Evolutionary conservation across 768 basidiomycete genomes (phyloP).

Genomic region (Lactarius vividus): DNA sequence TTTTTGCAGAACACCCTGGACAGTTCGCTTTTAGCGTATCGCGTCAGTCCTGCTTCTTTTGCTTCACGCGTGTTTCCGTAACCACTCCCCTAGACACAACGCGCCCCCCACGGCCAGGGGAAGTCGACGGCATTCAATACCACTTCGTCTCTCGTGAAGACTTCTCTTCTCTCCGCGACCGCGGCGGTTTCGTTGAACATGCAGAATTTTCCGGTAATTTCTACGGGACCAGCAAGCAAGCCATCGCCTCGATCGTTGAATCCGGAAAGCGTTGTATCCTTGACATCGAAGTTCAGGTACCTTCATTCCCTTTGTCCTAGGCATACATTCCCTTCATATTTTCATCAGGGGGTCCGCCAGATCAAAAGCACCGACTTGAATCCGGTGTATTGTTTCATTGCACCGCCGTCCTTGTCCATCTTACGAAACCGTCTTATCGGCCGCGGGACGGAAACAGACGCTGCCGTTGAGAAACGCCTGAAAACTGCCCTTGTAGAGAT

Average conservation of each 20-base stretch:
- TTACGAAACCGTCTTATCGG: constrained; percentile 69
- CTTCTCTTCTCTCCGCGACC: constrained; percentile 66
- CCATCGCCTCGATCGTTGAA: constrained; percentile 64
- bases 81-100: constrained; percentile 71
- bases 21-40: constrained; percentile 93
- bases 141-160: constrained; percentile 72
- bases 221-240: constrained; percentile 87
- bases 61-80: constrained; percentile 3
- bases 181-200: constrained; percentile 87
- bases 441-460: constrained; percentile 82
- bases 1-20: constrained; percentile 78
- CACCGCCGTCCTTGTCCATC: constrained; percentile 75
- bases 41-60: constrained; percentile 45
- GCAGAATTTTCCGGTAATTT: constrained; percentile 91
- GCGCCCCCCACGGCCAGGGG: constrained; percentile 76
- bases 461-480: constrained; percentile 70
- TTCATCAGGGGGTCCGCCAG: constrained; percentile 79
- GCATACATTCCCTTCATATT: constrained; percentile 10
- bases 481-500: constrained; percentile 77
- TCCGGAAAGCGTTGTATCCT: constrained; percentile 83
- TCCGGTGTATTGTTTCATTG: constrained; percentile 89
- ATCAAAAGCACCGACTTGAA: constrained; percentile 80
- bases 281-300: constrained; percentile 94
- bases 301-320: constrained; percentile 24
- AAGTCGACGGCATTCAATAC: constrained; percentile 80